Base-by-base conservation (phyloP, 2,329 filamentous ascomycete species). In the Diaporthe vaccinii region DNA sequence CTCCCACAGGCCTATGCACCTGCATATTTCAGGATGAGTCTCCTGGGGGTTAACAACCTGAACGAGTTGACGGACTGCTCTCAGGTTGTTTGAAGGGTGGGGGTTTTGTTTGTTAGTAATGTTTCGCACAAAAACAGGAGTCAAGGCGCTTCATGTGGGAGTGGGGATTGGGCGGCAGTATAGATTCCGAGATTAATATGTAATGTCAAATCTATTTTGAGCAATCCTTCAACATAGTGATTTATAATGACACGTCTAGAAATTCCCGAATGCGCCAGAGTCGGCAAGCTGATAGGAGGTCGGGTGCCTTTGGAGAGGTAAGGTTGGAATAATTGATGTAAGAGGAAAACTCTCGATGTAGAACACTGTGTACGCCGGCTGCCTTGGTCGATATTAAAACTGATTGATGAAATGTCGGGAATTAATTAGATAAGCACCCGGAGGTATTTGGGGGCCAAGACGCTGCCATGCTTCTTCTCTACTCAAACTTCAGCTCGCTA, bases 41-140 rank as follows among this genome's bases (percentile, higher is more conserved):
- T 91, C 3, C 85, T 91, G 15, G 89, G 89, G 4, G 88, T 91
- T 20, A 85, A 88, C 78, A 90, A 90, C 78, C 87, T 91, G 80
- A 90, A 91, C 80, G 80, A 83, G 31, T 81, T 91, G 58, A 88
- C 85, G 22, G 89, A 91, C 77, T 91, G 89, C 84, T 89, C 87
- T 14, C 85, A 87, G 78, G 87, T 87, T 3, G 10, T 67, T 4
- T 53, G 28, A 22, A 25, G 12, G 10, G 28, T 20, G 25, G 12
- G 6, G 4, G 14, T 20, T 15, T 39, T 22, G 1, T n/a, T 20
- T 22, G 1, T 4, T n/a, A 22, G 5, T 55, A 41, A 22, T 31
- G 1, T 3, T 12, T 69, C 3, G 28, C 12, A 25, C 15, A 36
- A 20, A 2, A 10, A 1, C 46, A 41, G 65, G 65, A 41, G 46